Evolutionary conservation across 1,284 basidiomycete genomes (phyloP), one percentile per base, ranked within the genome.

Genomic region (Boletus sp.): DNA sequence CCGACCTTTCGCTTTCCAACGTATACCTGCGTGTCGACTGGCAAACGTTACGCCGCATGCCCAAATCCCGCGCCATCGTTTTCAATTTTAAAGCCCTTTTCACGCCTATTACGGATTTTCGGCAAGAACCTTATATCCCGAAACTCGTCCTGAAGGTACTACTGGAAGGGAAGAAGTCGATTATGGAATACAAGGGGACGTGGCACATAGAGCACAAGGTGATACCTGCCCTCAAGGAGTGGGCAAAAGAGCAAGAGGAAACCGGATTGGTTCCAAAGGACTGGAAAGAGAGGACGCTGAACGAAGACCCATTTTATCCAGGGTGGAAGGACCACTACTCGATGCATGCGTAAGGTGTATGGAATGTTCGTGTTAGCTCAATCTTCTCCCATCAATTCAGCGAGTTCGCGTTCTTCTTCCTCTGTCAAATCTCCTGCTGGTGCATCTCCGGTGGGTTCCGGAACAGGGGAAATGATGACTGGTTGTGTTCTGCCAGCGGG

Each of bases 371-470:
- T 41, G 26, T 30, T 41, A 39, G 22, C 23, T 56, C 45, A 71
- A 36, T 80, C 77, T 22, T 76, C 75, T 40, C 74, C 81, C 77
- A 92, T 78, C 22, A 93, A 67, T 58, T 91, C 89, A 26, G 82
- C 88, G 17, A 94, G 73, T 61, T 93, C 90, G 26, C 78, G 74
- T 57, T 88, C 87, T 66, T 90, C 87, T 44, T 89, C 88, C 55
- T 85, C 84, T 7, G 84, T 81, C 57, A 88, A 62, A 39, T 68
- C 62, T 42, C 69, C 71, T 32, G 47, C 49, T 23, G 53, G 52
- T 22, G 52, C 51, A 43, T 48, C 44, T 43, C 56, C 53, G 49
- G 58, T 42, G 29, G 56, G 50, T 43, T 56, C 45, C 39, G 58
- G 51, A 52, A 57, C 43, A 20, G 58, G 52, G 10, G 56, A 34